phyloP scores from a whole-genome alignment of 2,329 filamentous ascomycete genomes.

The Neurospora sp. region DNA sequence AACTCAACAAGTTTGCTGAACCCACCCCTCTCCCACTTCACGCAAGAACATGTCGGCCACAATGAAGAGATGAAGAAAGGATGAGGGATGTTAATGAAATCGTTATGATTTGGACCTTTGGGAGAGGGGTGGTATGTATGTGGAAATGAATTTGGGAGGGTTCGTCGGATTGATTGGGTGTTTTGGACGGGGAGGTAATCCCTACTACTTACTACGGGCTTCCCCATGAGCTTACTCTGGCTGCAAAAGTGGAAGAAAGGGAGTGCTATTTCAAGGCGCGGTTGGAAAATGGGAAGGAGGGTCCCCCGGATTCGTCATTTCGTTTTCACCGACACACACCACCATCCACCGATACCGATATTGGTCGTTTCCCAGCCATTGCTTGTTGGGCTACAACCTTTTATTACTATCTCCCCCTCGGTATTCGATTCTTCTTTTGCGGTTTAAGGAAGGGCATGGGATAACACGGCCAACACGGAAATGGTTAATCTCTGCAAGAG shows the following conservation, averaged over 20 bases:
- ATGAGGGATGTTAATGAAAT: slow-evolving; percentile 1
- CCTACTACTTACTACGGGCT: background rate
- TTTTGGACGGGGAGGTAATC: background rate
- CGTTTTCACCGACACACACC: slow-evolving; percentile 1
- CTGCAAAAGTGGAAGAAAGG: background rate
- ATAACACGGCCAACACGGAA: background rate
- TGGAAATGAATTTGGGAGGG: background rate
- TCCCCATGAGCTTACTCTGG: background rate
- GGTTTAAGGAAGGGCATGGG: background rate
- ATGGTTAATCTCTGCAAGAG: background rate
- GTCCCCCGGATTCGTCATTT: background rate
- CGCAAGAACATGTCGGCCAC: background rate
- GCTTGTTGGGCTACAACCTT: background rate
- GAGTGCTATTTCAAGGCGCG: background rate
- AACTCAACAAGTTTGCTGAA: background rate
- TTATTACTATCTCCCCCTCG: background rate
- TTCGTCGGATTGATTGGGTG: background rate
- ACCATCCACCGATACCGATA: background rate
- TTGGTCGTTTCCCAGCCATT: background rate
- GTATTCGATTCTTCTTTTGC: background rate
- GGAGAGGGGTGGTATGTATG: background rate
- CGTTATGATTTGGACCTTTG: background rate
- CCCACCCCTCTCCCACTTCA: background rate
- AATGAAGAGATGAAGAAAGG: background rate
- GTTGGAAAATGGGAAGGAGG: background rate